Base-by-base conservation (phyloP, 2,329 filamentous ascomycete genomes). In the Teratosphaeria zuluensis region DNA sequence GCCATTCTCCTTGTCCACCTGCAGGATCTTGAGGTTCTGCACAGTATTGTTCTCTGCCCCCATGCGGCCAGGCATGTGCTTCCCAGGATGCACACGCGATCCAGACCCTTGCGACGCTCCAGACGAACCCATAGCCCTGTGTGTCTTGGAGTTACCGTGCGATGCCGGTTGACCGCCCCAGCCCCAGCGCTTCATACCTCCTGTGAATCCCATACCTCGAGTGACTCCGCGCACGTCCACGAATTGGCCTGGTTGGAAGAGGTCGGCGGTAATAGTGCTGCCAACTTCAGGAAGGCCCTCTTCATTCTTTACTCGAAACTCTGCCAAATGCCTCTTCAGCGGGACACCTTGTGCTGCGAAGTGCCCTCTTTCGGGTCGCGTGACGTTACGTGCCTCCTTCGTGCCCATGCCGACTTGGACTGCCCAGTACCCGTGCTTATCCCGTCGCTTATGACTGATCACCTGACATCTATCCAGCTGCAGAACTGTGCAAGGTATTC, bases 21-120 rank as follows among this genome's bases (percentile, higher is more conserved):
- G 87, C 72, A 99, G 77, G 56, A 99, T 85, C 76, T 87, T 89
- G 67, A 97, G 78, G 75, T 95, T 96, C 81, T 96, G 92, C 59
- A 94, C 82, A 54, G 94, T 99, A 58, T 91, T 88, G 65, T 84
- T 85, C 74, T 95, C 83, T 64, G 88, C 89, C 63, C 94, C 94
- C 94, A 99, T 97, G 60, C 90, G 85, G 58, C 94, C 94, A 3
- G 94, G 85, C 94, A 99, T 99, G 78, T 91, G 94, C 84, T 99
- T 99, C 61, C 94, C 94, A 0, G 94, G 94, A 71, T 91, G 79
- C 28, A 99, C 92, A 76, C 94, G 85, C 63, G 90, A 95, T 77
- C 94, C 94, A 72, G 88, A 86, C 64, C 94, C 94, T 76, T 99
- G 94, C 66, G 88, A 89, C 61, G 88, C 90, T 73, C 94, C 94